Evolutionary conservation across 352 stramenopile species (phyloP), one percentile per base, ranked within the genome.

Genomic region (Lagenidium sp.): DNA sequence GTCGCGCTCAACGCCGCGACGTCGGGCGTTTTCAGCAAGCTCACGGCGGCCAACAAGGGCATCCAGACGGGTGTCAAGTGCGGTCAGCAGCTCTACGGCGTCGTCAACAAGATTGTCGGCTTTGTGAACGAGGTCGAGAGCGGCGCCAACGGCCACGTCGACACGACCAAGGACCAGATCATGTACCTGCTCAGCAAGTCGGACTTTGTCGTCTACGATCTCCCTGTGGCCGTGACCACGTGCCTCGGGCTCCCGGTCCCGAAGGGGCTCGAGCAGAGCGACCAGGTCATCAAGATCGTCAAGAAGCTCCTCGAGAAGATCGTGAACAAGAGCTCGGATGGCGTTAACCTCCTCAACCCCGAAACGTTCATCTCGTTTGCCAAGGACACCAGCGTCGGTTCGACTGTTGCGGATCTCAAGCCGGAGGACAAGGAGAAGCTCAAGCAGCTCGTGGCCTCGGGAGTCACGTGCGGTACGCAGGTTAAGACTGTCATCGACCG

Each of bases 101-200:
- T 37, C 26, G 37, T 41, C 23, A 26, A 47, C 18, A 50, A 50
- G 26, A 20, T 61, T 18, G 15, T 44, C 1, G 16, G 20, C 1
- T 46, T 53, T 23, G 34, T 56, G 2, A 36, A 51, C 8, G 35
- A 56, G 35, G 26, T 61, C n/a, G 42, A 61, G 36, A 34, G 16
- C 8, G 31, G 31, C 4, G 43, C 16, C 15, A 24, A 43, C 15
- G 28, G 28, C 28, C 8, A 8, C 18, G 50, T 29, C 23, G 44
- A 71, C 42, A 74, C 63, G 12, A 78, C 73, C 4, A 50, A 73
- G 20, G 55, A 68, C 10, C 69, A 84, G 48, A 36, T 84, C n/a
- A 11, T 69, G 41, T 45, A 63, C 26, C n/a, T 82, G 28, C 36
- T 86, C 11, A 60, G 57, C 46, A 75, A 86, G 50, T 73, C 68